Conservation (phyloP, 768 basidiomycete species). For the Ephemerocybe angulata region DNA sequence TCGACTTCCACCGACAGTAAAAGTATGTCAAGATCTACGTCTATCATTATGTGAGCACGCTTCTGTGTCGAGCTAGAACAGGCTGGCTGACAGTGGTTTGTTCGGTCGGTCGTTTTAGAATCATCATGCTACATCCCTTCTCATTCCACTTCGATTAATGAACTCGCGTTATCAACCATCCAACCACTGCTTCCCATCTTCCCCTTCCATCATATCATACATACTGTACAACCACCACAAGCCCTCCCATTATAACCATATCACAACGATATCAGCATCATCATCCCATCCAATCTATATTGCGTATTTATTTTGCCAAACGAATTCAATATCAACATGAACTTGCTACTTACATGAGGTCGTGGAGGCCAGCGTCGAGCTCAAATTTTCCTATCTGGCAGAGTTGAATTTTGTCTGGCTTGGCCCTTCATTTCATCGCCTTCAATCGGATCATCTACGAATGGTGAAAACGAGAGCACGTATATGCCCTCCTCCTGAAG, state of each 20-base stretch:
- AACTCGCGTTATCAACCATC: not conserved
- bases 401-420: too few species aligned
- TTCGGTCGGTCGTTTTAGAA: not conserved
- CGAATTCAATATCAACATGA: too few species aligned
- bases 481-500: too few species aligned
- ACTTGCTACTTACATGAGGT: too few species aligned
- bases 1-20: slow-evolving; percentile 66
- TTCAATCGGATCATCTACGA: too few species aligned
- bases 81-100: not conserved
- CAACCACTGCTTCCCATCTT: not conserved
- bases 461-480: too few species aligned
- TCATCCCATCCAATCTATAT: slow-evolving; percentile 6
- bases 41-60: not conserved
- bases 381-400: too few species aligned
- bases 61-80: not conserved
- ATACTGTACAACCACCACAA: not conserved
- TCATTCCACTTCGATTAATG: not conserved
- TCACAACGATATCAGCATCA: not conserved
- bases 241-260: not conserved
- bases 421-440: too few species aligned
- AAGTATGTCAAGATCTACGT: slow-evolving; percentile 15
- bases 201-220: not conserved
- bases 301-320: slow-evolving; percentile 13
- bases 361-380: too few species aligned
- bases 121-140: not conserved